phyloP scores from a whole-genome alignment of 306 rosid species.

The Fragaria nilgerrensis region DNA sequence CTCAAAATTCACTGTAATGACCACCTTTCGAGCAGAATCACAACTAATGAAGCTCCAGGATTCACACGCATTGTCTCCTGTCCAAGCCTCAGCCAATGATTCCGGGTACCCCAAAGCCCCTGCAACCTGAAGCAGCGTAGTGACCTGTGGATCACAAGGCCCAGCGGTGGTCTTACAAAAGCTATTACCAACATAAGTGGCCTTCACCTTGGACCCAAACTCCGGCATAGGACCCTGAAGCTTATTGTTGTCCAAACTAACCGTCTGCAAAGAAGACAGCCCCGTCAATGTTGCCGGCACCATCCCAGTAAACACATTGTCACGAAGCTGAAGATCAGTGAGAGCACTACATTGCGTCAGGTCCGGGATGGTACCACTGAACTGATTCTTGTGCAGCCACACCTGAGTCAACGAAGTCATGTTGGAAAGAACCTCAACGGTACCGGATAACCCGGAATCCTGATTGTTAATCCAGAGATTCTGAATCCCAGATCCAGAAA shows the following conservation, averaged over 20 bases:
- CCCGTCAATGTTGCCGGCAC: conserved; percentile 48
- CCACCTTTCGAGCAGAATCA: conserved; percentile 7
- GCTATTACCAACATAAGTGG: conserved; percentile 41
- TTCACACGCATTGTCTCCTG: conserved; percentile 40
- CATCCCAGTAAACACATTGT: conserved; percentile 56
- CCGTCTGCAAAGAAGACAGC: conserved; percentile 37
- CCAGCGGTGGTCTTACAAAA: conserved; percentile 41
- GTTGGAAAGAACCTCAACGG: conserved; percentile 43
- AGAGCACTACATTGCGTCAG: conserved; percentile 42
- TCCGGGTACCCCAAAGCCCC: conserved; percentile 48
- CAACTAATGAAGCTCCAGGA: conserved; percentile 48
- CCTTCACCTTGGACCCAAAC: conserved; percentile 35
- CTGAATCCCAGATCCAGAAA: conserved; percentile 45
- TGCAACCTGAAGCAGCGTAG: conserved; percentile 46
- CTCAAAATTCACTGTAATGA: conserved; percentile 32
- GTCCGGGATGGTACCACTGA: conserved; percentile 66
- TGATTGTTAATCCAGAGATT: conserved; percentile 82
- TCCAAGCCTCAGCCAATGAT: conserved; percentile 45
- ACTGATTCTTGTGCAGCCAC: conserved; percentile 74
- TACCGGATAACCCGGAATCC: conserved; percentile 52
- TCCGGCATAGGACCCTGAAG: conserved; percentile 65
- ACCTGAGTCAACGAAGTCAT: conserved; percentile 59
- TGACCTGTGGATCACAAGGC: conserved; percentile 54
- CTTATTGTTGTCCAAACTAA: conserved; percentile 53
- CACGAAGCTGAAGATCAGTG: conserved; percentile 74